Evolutionary conservation across 768 basidiomycete species (phyloP), one percentile per base, ranked within the genome.

Genomic region (Mycena vulgaris): DNA sequence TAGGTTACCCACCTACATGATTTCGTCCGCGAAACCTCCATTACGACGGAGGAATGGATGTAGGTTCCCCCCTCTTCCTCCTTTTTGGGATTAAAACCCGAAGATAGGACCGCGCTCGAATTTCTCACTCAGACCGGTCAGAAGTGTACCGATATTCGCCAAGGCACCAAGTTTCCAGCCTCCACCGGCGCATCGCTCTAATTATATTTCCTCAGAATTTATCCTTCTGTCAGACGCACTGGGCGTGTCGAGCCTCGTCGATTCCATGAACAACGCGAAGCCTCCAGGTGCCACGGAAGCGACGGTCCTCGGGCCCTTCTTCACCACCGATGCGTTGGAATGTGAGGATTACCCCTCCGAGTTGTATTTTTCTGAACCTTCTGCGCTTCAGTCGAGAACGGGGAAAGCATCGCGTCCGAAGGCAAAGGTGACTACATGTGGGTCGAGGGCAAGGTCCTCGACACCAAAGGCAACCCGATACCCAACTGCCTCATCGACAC

Each of bases 31-130:
- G 94, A 95, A 79, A 92, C 93, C 1, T 86, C 89, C 66, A 79
- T 96, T 59, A 94, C 94, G 21, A 92, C 90, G 1, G 92, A 95
- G 3, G 95, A 96, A 83, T 96, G 95, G 95, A 91, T 91, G 92
- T 86, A 73, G 19, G 42, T 31, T 30, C 52, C n/a, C 8, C 30
- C 40, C 35, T 14, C 14, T 42, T 21, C n/a, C 19, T 13, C 19
- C 35, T 52, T 27, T 25, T 17, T 47, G 33, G n/a, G 42, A 2
- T 56, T 5, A 49, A 35, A 57, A 60, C 39, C 6, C 42, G 30
- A 14, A 31, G 10, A 60, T 55, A 88, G 85, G 83, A 79, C 86
- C 21, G 84, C 93, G 2, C 91, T 96, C 74, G 78, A 92, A 66
- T 96, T 96, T 80, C 81, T 96, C 67, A 96, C 95, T 0, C 83